phyloP scores from a whole-genome alignment of 2,329 filamentous ascomycete genomes.

The Aspergillus sp. region DNA sequence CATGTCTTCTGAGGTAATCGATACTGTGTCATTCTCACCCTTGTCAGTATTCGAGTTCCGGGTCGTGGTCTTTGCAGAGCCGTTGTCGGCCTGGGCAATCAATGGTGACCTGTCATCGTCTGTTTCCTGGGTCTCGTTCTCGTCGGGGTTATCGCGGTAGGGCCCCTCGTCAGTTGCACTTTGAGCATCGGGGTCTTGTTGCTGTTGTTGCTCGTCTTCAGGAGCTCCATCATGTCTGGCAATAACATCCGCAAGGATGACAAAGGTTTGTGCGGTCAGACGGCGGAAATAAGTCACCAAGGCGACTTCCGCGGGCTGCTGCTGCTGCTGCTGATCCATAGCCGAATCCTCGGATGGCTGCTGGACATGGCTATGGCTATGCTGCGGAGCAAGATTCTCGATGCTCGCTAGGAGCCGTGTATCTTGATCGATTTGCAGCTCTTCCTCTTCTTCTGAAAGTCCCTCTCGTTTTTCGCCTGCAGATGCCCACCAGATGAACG shows the following conservation, averaged over 20 bases:
- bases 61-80: not conserved
- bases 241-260: constrained; percentile 37
- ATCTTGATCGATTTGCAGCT: constrained; percentile 38
- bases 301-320: constrained; percentile 38
- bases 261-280: constrained; percentile 39
- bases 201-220: constrained; percentile 11
- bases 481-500: constrained; percentile 61
- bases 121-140: constrained; percentile 13
- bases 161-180: constrained; percentile 8
- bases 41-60: not conserved
- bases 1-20: constrained; percentile 39
- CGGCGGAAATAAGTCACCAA: constrained; percentile 45
- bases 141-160: constrained; percentile 18
- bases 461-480: constrained; percentile 53
- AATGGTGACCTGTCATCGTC: constrained; percentile 19
- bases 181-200: constrained; percentile 14
- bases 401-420: constrained; percentile 30
- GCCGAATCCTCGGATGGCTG: constrained; percentile 8
- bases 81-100: constrained; percentile 15
- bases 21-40: constrained; percentile 20
- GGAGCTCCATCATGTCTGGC: constrained; percentile 27
- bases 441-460: constrained; percentile 47
- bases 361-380: constrained; percentile 13
- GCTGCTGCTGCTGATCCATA: constrained; percentile 5
- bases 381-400: constrained; percentile 20